Evolutionary conservation across 768 basidiomycete genomes (phyloP), one percentile per base, ranked within the genome.

Genomic region (Suillus fuscotomentosus): DNA sequence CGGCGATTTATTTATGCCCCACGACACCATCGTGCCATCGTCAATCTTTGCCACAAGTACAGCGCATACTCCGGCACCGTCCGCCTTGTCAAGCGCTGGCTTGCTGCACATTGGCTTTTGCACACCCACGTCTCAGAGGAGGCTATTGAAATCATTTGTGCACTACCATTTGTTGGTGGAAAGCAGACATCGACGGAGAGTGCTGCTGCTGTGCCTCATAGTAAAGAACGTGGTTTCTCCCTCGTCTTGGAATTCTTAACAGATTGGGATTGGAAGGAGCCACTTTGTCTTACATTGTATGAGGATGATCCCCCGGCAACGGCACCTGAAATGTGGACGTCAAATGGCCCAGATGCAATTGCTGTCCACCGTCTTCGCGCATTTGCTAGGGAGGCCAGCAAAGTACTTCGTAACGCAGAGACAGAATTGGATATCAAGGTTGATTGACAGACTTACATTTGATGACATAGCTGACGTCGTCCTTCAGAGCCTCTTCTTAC

Each of bases 1-100:
- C 81, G 85, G n/a, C 82, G 87, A 17, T 99, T 95, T 77, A 81
- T 91, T 14, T 88, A 94, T 67, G 84, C 84, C 0, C 95, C 97
- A 2, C 77, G 86, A 41, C 97, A 99, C 70, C 97, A 99, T 71
- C 83, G 90, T 1, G 91, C 91, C 0, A 81, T 98, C 54, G 85
- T 89, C 0, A 84, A 90, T 3, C 79, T 98, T 22, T 88, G 87
- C 59, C 95, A 98, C 74, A 87, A 86, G 55, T 90, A 86, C 70
- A 75, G 86, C 0, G 91, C 95, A 13, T 97, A 88, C 75, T 83
- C 94, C 3, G 87, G 90, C 10, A 95, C 96, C 0, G 91, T 93
- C 17, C 84, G 97, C 45, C 82, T 99, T 17, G 85, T 92, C 60
- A 97, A 98, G 78, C 85, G 97, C 50, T 99, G 97, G 97, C 80